Evolutionary conservation across 805 yeast genomes (phyloP).

Genomic region (Candida cerambycidarum): DNA sequence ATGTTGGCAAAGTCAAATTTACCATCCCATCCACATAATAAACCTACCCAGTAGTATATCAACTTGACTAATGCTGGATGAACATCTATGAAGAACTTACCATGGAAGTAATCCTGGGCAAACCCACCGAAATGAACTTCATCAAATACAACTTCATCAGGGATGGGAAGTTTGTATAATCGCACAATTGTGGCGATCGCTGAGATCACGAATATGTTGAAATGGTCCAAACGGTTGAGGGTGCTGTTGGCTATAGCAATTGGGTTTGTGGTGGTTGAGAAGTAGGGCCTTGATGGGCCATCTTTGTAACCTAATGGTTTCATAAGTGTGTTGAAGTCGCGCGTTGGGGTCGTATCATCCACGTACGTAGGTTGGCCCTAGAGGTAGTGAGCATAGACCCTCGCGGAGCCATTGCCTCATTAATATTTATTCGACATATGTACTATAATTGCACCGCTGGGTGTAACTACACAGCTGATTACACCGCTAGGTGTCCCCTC

Average conservation of each 20-base stretch:
- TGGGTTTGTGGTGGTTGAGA: constrained; percentile 23
- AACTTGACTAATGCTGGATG: constrained; percentile 73
- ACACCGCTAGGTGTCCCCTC: no score
- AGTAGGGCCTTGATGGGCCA: constrained; percentile 32
- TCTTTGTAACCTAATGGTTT: constrained; percentile 27
- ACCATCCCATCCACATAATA: constrained; percentile 53
- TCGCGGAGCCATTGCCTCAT: no score
- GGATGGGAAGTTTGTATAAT: constrained; percentile 32
- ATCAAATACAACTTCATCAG: constrained; percentile 47
- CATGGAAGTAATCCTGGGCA: constrained; percentile 48
- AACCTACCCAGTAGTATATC: constrained; percentile 54
- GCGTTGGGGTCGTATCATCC: no score
- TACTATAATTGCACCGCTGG: no score
- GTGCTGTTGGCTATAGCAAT: constrained; percentile 14
- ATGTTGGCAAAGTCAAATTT: constrained; percentile 36
- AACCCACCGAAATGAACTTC: constrained; percentile 45
- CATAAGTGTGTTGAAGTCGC: background rate
- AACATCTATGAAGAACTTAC: constrained; percentile 66
- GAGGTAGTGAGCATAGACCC: no score
- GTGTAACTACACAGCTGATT: no score
- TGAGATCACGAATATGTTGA: constrained; percentile 20
- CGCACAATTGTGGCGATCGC: constrained; percentile 28
- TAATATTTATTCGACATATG: no score
- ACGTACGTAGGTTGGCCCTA: background rate
- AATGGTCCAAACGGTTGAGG: constrained; percentile 19